phyloP scores from a whole-genome alignment of 139 green algal species.

The Raphidocelis subcapitata region DNA sequence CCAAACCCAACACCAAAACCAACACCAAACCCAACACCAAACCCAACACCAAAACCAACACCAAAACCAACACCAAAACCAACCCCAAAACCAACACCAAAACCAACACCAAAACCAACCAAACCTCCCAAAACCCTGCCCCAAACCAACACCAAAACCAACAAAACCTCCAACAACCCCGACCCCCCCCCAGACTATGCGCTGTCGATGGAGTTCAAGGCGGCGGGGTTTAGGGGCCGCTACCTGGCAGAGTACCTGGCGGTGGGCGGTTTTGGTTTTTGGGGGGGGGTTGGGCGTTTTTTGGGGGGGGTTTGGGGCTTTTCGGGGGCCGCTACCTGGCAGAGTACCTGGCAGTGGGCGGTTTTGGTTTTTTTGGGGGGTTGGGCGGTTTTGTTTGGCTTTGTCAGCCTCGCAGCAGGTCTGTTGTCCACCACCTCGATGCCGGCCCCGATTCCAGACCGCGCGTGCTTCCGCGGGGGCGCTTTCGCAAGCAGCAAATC shows the following conservation, averaged over 20 bases:
- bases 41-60: too few relatives aligned
- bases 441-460: constrained; percentile 17
- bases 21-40: too few relatives aligned
- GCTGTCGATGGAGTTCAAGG: constrained; percentile 66
- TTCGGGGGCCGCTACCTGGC: constrained; percentile 58
- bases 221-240: constrained; percentile 34
- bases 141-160: too few relatives aligned
- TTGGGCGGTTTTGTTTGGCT: background rate
- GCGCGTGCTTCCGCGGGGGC: too few relatives aligned
- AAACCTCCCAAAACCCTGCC: too few relatives aligned
- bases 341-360: constrained; percentile 70
- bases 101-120: too few relatives aligned
- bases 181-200: constrained; percentile 46
- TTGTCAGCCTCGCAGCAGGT: too few relatives aligned
- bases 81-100: too few relatives aligned
- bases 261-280: constrained; percentile 11
- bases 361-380: background rate
- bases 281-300: background rate
- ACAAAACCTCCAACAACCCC: too few relatives aligned
- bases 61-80: too few relatives aligned
- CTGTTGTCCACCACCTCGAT: constrained; percentile 1
- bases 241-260: constrained; percentile 81
- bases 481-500: too few relatives aligned
- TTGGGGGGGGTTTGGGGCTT: background rate
- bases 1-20: too few relatives aligned